Conservation (phyloP, 176 grass and related monocot species). For the Oryza nivara region DNA sequence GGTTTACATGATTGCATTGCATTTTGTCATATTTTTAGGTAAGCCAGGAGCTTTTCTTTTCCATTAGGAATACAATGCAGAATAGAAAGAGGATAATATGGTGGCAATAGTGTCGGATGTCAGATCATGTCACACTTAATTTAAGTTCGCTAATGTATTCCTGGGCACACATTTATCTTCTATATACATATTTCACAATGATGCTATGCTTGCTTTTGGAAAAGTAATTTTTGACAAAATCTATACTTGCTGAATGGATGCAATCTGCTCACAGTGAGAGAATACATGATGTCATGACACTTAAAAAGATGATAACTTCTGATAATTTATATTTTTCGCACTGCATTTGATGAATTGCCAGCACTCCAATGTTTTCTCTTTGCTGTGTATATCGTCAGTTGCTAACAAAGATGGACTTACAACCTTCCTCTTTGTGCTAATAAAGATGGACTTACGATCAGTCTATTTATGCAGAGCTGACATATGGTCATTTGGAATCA, state of each 20-base stretch:
- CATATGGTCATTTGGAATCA: slow-evolving; percentile 99
- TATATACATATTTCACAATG: slow-evolving; percentile 16
- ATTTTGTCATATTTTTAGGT: slow-evolving; percentile 1
- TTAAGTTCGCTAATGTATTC: slow-evolving; percentile 5
- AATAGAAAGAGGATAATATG: slow-evolving; percentile 23
- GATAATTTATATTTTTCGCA: neutral
- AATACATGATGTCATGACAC: neutral
- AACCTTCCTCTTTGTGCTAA: neutral
- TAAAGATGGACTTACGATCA: slow-evolving; percentile 19
- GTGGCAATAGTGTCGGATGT: slow-evolving; percentile 8
- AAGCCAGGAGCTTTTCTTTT: slow-evolving; percentile 4
- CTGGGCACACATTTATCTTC: neutral
- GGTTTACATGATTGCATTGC: slow-evolving; percentile 5
- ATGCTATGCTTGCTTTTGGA: slow-evolving; percentile 23
- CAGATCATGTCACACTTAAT: neutral
- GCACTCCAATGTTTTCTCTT: neutral
- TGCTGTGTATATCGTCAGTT: neutral
- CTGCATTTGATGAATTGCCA: slow-evolving; percentile 4
- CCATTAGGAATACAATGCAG: neutral
- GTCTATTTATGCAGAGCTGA: slow-evolving; percentile 75
- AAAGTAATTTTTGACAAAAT: neutral
- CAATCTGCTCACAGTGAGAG: slow-evolving; percentile 11
- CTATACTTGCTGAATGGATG: neutral
- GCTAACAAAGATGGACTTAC: slow-evolving; percentile 16
- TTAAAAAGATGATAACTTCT: neutral